These are phyloP conservation scores for Boeremia lycopersici DNA, from an alignment of 2,329 filamentous ascomycete species.

Conservation along the genomic window DNA sequence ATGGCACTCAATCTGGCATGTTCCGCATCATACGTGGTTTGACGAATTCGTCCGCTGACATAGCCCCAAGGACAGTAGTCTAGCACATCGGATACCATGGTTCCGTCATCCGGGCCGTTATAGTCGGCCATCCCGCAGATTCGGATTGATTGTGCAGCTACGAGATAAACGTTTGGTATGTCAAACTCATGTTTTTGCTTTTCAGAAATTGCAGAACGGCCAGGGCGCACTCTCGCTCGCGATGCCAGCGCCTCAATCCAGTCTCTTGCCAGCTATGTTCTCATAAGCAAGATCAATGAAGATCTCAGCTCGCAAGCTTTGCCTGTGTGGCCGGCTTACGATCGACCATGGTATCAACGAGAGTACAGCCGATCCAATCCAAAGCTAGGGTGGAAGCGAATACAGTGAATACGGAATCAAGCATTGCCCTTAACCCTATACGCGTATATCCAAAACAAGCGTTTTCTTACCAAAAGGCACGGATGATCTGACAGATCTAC, in stretches of 20 bases:
- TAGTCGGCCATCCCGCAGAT: not conserved
- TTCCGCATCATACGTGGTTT: not conserved
- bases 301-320: constrained; percentile 1
- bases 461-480: not conserved
- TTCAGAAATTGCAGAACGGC: no score
- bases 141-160: not conserved
- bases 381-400: not conserved
- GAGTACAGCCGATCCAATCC: not conserved
- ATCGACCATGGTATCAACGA: not conserved
- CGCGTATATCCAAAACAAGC: not conserved
- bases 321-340: not conserved
- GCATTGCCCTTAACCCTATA: not conserved
- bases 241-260: no score
- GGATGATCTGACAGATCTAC: not conserved
- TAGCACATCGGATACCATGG: not conserved
- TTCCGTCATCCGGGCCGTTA: not conserved
- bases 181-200: not conserved
- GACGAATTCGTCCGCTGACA: not conserved
- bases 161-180: not conserved
- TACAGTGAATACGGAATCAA: not conserved
- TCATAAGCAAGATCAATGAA: not conserved
- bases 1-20: not conserved
- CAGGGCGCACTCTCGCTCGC: no score
- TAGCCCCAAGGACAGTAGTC: not conserved
- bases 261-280: not conserved